Evolutionary conservation across 169 alveolate genomes (phyloP).

Genomic region (Cryptosporidium viatorum): DNA sequence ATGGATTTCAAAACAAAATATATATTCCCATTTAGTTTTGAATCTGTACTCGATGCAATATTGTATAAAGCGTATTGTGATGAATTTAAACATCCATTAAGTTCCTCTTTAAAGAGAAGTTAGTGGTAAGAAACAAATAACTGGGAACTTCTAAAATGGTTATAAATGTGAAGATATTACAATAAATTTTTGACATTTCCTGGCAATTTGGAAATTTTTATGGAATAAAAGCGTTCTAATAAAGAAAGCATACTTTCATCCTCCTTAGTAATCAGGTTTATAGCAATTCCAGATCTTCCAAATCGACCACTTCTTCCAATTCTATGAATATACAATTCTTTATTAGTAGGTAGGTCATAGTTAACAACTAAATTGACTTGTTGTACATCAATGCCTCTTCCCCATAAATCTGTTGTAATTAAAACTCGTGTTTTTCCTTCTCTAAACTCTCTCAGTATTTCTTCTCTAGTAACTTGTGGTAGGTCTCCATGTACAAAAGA

Average conservation of each 20-base stretch:
- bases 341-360: constrained; percentile 98
- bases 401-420: constrained; percentile 99
- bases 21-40: constrained; percentile 18
- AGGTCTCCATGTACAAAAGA: constrained; percentile 97
- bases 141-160: neutral
- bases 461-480: constrained; percentile 97
- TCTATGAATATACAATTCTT: constrained; percentile 98
- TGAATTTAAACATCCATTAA: constrained; percentile 3
- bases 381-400: constrained; percentile 99
- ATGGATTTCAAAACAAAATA: constrained; percentile 2
- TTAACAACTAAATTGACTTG: constrained; percentile 97
- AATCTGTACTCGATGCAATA: constrained; percentile 15
- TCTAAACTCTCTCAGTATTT: constrained; percentile 96
- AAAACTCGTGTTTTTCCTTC: constrained; percentile 95
- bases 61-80: constrained; percentile 11
- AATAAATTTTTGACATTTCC: constrained; percentile 18
- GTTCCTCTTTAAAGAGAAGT: neutral
- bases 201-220: constrained; percentile 39
- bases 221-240: constrained; percentile 52
- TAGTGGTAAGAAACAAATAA: neutral
- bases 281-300: constrained; percentile 99
- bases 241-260: constrained; percentile 39
- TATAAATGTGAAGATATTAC: neutral
- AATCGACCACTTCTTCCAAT: constrained; percentile 99
- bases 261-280: constrained; percentile 86